Percentiles rank a stretch among this genome's conserved stretches.
Evolutionary conservation across 2,329 filamentous ascomycete genomes (phyloP).

Genomic region (Ophiostoma tasmaniense): DNA sequence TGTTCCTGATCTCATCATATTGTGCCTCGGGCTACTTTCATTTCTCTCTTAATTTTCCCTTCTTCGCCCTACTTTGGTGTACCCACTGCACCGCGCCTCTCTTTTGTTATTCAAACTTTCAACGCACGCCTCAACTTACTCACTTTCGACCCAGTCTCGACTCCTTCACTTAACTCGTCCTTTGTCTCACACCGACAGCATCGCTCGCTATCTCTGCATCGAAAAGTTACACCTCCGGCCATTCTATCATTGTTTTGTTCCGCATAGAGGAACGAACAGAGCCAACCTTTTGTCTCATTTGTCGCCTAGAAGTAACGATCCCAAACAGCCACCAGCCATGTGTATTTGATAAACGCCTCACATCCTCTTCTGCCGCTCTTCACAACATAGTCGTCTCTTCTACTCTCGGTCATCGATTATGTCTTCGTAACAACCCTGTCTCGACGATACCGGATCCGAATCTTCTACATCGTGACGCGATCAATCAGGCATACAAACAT

Average conservation of each 20-base stretch:
- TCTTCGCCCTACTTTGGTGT: conserved; percentile 5
- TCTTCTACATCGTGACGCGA: conserved; percentile 2
- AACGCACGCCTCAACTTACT: neutral
- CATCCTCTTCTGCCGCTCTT: neutral
- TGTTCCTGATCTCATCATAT: neutral
- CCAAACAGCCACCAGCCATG: neutral
- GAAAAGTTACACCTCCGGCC: neutral
- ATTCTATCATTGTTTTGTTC: neutral
- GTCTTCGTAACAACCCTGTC: conserved; percentile 4
- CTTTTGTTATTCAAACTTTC: conserved; percentile 10
- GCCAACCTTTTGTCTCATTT: neutral
- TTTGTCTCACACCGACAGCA: neutral
- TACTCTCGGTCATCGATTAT: conserved; percentile 1
- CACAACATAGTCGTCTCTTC: neutral
- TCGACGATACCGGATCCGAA: neutral
- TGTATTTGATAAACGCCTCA: neutral
- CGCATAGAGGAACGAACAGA: neutral
- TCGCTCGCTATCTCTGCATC: neutral
- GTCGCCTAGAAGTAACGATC: neutral
- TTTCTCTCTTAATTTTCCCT: neutral
- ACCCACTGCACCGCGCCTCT: conserved; percentile 16
- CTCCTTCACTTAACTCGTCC: neutral
- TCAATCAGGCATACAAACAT: neutral
- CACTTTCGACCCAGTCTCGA: neutral
- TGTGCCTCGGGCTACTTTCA: neutral